Percentiles rank a stretch among this genome's conserved stretches.
These are phyloP conservation scores for Fraxinus angustifolia DNA, from an alignment of 305 asterid genomes.

Conservation along the genomic window DNA sequence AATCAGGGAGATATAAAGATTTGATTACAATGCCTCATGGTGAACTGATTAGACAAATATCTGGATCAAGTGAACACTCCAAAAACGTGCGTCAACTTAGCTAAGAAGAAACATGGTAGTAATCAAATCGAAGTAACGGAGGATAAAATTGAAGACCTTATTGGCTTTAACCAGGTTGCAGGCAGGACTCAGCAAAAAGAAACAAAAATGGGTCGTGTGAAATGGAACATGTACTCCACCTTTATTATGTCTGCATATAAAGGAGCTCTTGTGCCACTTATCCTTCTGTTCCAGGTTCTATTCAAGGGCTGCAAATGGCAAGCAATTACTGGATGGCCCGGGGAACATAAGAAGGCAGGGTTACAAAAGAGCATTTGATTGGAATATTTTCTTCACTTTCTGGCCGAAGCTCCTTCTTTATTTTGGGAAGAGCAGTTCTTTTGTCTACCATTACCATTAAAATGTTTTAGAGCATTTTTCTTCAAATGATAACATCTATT, in stretches of 20 bases:
- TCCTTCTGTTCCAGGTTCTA: conserved; percentile 60
- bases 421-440: conserved; percentile 66
- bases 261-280: conserved; percentile 70
- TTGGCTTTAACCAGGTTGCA: conserved; percentile 31
- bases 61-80: conserved; percentile 51
- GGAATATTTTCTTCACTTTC: conserved; percentile 61
- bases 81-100: conserved; percentile 16
- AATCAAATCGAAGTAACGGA: conserved; percentile 38
- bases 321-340: conserved; percentile 94
- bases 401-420: conserved; percentile 71
- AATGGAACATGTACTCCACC: conserved; percentile 69
- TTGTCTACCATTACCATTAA: conserved; percentile 65
- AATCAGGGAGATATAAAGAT: conserved; percentile 65
- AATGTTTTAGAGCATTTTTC: conserved; percentile 59
- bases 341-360: conserved; percentile 57
- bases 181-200: conserved; percentile 40
- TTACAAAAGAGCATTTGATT: conserved; percentile 42
- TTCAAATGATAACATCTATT: conserved; percentile 53
- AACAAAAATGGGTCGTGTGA: conserved; percentile 63
- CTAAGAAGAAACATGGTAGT: conserved; percentile 27
- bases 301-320: conserved; percentile 74
- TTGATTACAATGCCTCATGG: conserved; percentile 54
- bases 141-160: conserved; percentile 39
- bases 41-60: conserved; percentile 61
- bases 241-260: conserved; percentile 65